A percentile compares a stretch with the other conserved stretches of the same genome.
Evolutionary conservation across 805 yeast genomes (phyloP).

Genomic region (Cyberlindnera xylosilytica): DNA sequence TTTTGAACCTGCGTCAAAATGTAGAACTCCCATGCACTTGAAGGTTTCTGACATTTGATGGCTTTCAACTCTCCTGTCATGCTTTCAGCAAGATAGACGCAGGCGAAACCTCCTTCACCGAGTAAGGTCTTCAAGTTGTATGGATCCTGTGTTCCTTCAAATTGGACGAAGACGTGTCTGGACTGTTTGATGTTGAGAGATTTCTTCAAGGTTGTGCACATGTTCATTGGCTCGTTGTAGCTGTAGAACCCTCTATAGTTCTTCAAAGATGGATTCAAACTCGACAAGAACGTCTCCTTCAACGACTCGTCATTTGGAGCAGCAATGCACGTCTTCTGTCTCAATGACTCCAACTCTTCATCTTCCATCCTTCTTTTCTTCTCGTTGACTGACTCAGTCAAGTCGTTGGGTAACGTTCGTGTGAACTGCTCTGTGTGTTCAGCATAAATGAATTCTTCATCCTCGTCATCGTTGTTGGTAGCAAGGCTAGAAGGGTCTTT

Average conservation of each 20-base stretch:
- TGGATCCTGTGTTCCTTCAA: constrained; percentile 39
- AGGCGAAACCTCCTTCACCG: constrained; percentile 81
- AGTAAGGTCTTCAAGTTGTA: constrained; percentile 51
- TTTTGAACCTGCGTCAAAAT: constrained; percentile 56
- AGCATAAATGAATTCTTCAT: constrained; percentile 23
- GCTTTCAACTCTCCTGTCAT: constrained; percentile 57
- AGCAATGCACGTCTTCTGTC: constrained; percentile 21
- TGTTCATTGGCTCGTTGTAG: constrained; percentile 32
- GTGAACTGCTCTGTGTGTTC: constrained; percentile 37
- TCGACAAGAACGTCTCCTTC: constrained; percentile 36
- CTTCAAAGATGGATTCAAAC: constrained; percentile 35
- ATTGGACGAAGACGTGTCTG: constrained; percentile 40
- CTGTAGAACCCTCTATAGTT: constrained; percentile 31
- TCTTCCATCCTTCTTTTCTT: constrained; percentile 4
- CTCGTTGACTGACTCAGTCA: constrained; percentile 29
- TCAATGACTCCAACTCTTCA: constrained; percentile 1
- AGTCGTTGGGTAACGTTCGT: constrained; percentile 30
- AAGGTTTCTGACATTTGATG: constrained; percentile 67
- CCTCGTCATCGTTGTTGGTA: constrained; percentile 22
- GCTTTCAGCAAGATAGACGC: constrained; percentile 68
- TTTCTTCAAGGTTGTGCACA: constrained; percentile 33
- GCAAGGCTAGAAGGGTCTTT: constrained; percentile 32
- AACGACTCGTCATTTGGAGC: constrained; percentile 46
- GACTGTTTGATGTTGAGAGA: constrained; percentile 33
- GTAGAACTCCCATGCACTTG: constrained; percentile 79